Percentiles rank a stretch among this genome's conserved stretches.
Evolutionary conservation across 2,329 filamentous ascomycete genomes (phyloP).

Genomic region (Pseudocercospora cruenta): DNA sequence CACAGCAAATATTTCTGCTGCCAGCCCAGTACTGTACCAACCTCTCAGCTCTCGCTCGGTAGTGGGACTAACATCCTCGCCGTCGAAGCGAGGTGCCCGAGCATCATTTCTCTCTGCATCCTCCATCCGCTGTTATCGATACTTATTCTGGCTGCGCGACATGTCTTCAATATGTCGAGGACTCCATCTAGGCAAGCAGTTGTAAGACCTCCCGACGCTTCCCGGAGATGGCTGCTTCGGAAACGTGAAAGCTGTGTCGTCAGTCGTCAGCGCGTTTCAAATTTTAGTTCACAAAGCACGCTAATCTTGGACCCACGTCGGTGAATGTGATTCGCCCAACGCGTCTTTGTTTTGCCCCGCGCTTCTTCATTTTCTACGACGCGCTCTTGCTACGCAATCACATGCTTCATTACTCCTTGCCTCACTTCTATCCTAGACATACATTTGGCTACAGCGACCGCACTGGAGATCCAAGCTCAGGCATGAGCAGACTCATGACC

Average conservation of each 20-base stretch:
- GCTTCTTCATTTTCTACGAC: neutral
- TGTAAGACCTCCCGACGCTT: neutral
- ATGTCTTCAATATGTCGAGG: neutral
- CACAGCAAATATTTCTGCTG: constrained; percentile 93
- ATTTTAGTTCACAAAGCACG: neutral
- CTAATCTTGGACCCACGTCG: neutral
- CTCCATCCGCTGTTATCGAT: neutral
- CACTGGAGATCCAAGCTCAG: neutral
- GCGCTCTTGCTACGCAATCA: constrained; percentile 2
- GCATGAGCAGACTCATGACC: neutral
- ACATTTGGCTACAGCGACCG: neutral
- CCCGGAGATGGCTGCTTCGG: neutral
- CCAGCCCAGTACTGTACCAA: constrained; percentile 54
- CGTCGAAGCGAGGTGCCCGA: constrained; percentile 31
- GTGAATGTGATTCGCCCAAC: neutral
- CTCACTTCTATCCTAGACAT: neutral
- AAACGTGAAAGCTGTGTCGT: neutral
- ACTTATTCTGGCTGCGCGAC: neutral
- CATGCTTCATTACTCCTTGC: neutral
- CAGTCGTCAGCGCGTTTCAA: neutral
- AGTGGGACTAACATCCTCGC: constrained; percentile 33
- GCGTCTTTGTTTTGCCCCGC: neutral
- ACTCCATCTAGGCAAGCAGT: neutral
- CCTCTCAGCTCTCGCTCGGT: constrained; percentile 34
- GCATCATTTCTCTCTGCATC: neutral